Conservation (phyloP, 192 early-diverging fungal genomes). For the Phlyctochytrium bullatum region DNA sequence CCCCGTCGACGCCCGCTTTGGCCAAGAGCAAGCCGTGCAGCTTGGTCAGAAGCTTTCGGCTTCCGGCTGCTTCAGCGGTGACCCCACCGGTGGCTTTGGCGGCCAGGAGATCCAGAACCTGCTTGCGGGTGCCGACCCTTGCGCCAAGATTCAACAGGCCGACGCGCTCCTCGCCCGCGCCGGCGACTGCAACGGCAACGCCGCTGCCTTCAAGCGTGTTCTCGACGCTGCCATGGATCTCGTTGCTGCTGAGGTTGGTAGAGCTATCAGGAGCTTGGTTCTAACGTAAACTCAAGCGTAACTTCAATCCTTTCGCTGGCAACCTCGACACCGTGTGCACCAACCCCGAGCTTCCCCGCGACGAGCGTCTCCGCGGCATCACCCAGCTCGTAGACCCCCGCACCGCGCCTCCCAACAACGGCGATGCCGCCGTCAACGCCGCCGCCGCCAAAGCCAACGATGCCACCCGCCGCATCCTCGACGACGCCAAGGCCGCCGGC, state of each 20-base stretch:
- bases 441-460: background rate
- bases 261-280: slow-evolving; percentile 21
- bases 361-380: slow-evolving; percentile 25
- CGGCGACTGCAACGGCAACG: slow-evolving; percentile 7
- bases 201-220: background rate
- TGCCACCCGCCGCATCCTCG: background rate
- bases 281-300: slow-evolving; percentile 26
- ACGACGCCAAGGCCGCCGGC: background rate
- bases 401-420: too few species aligned
- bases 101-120: slow-evolving; percentile 25
- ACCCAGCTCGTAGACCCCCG: background rate
- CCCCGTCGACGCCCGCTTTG: slow-evolving; percentile 8
- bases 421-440: too few species aligned
- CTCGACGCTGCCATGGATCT: background rate
- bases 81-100: slow-evolving; percentile 9
- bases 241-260: slow-evolving; percentile 10
- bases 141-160: slow-evolving; percentile 32
- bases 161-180: slow-evolving; percentile 19
- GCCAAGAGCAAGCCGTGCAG: slow-evolving; percentile 13
- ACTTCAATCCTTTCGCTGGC: slow-evolving; percentile 33
- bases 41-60: slow-evolving; percentile 13
- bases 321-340: slow-evolving; percentile 18
- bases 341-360: slow-evolving; percentile 24
- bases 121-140: slow-evolving; percentile 38
- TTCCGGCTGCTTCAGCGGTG: slow-evolving; percentile 17